A percentile compares a stretch with the other conserved stretches of the same genome.
Conservation (phyloP, 768 basidiomycete species). For the Nevesoporus exiguus region DNA sequence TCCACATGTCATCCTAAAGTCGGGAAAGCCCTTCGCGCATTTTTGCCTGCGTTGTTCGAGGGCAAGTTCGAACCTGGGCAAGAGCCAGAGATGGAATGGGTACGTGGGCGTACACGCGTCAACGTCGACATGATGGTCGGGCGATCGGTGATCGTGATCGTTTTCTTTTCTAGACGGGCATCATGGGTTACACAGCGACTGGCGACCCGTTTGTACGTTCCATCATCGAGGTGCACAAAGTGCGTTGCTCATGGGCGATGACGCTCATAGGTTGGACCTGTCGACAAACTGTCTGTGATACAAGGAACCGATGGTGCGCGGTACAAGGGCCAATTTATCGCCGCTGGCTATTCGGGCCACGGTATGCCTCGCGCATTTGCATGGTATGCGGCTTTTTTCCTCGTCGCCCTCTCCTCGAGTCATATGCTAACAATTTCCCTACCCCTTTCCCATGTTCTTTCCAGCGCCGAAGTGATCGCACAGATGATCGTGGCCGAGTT, state of each 20-base stretch:
- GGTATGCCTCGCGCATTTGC: conserved; percentile 77
- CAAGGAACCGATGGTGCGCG: conserved; percentile 18
- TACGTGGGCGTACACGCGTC: conserved; percentile 20
- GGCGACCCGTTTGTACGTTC: conserved; percentile 63
- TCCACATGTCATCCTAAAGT: conserved; percentile 45
- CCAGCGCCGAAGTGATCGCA: conserved; percentile 59
- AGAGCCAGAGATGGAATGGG: conserved; percentile 83
- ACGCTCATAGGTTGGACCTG: conserved; percentile 55
- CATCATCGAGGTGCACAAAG: neutral
- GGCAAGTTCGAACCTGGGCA: conserved; percentile 43
- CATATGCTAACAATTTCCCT: no score
- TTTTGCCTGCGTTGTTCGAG: conserved; percentile 58
- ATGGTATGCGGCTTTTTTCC: conserved; percentile 37
- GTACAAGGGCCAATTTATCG: conserved; percentile 62
- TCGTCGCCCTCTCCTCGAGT: neutral
- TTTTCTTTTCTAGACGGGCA: conserved; percentile 56
- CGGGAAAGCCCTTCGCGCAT: conserved; percentile 49
- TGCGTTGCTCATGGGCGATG: neutral
- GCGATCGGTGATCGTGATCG: neutral
- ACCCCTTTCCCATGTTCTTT: neutral
- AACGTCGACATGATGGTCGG: neutral
- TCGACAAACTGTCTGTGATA: conserved; percentile 32
- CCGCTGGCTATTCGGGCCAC: conserved; percentile 73
- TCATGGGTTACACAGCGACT: conserved; percentile 69
- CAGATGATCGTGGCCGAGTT: conserved; percentile 56